A percentile compares a stretch with the other conserved stretches of the same genome.
Evolutionary conservation across 1,284 basidiomycete genomes (phyloP).

Genomic region (Ceratobasidium theobromae): DNA sequence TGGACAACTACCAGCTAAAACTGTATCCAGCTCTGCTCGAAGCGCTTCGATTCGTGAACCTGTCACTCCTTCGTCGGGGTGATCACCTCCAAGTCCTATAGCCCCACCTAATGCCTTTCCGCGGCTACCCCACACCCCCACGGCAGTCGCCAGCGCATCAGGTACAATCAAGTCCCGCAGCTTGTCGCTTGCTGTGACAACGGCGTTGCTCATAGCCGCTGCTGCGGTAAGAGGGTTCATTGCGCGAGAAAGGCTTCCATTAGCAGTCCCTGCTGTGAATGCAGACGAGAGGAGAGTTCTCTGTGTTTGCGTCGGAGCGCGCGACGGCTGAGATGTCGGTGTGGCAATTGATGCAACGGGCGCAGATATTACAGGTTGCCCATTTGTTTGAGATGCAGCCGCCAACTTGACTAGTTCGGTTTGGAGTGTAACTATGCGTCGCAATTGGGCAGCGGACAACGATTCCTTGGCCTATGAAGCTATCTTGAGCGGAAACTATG

Average conservation of each 20-base stretch:
- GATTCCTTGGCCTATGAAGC: constrained; percentile 80
- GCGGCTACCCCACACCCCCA: constrained; percentile 60
- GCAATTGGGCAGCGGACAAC: constrained; percentile 74
- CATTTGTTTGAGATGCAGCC: constrained; percentile 42
- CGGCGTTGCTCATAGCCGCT: constrained; percentile 52
- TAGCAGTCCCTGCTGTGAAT: constrained; percentile 51
- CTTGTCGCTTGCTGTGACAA: constrained; percentile 85
- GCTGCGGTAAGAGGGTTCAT: constrained; percentile 59
- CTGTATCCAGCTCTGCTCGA: constrained; percentile 79
- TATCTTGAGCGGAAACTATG: constrained; percentile 10
- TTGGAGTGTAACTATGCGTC: constrained; percentile 82
- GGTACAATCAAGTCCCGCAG: constrained; percentile 89
- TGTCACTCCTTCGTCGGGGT: constrained; percentile 55
- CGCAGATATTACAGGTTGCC: constrained; percentile 35
- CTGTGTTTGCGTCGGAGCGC: constrained; percentile 43
- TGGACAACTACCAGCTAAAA: constrained; percentile 85
- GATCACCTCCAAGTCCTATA: constrained; percentile 46
- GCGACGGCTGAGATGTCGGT: constrained; percentile 35
- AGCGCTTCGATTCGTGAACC: constrained; percentile 64
- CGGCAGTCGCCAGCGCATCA: constrained; percentile 77
- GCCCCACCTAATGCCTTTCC: constrained; percentile 61
- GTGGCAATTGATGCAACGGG: constrained; percentile 30
- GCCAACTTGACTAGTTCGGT: constrained; percentile 70
- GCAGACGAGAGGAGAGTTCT: constrained; percentile 72
- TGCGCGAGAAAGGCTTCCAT: constrained; percentile 21